Evolutionary conservation across 352 stramenopile species (phyloP).

Genomic region (Phytopythium kandeliae): DNA sequence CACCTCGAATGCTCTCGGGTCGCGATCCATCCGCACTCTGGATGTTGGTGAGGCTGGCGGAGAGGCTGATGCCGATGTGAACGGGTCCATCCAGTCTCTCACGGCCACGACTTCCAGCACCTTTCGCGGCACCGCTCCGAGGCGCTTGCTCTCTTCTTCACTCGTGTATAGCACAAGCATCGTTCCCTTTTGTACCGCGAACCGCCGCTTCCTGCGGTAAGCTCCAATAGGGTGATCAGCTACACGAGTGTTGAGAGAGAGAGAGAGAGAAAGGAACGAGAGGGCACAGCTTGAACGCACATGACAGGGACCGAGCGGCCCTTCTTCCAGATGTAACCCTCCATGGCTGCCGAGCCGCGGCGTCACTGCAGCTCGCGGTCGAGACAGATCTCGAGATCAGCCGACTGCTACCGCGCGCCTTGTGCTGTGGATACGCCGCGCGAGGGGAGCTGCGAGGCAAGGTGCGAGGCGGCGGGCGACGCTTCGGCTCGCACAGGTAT

Average conservation of each 20-base stretch:
- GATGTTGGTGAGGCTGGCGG: neutral
- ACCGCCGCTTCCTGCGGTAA: conserved; percentile 49
- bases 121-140: conserved; percentile 33
- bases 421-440: no score
- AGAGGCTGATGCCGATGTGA: neutral
- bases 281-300: no score
- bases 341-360: conserved; percentile 23
- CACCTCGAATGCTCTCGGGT: conserved; percentile 14
- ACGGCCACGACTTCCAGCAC: conserved; percentile 60
- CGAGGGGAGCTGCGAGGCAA: no score
- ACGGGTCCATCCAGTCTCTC: conserved; percentile 21
- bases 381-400: no score
- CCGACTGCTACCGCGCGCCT: no score
- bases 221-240: no score
- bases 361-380: no score
- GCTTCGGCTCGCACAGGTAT: no score
- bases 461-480: no score
- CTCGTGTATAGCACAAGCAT: conserved; percentile 65
- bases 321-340: conserved; percentile 46
- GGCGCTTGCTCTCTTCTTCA: conserved; percentile 40
- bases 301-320: conserved; percentile 36
- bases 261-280: no score
- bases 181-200: conserved; percentile 69
- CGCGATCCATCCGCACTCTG: neutral
- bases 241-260: no score